These are phyloP conservation scores for Abortiporus biennis DNA, from an alignment of 1,284 basidiomycete species.

Conservation along the genomic window DNA sequence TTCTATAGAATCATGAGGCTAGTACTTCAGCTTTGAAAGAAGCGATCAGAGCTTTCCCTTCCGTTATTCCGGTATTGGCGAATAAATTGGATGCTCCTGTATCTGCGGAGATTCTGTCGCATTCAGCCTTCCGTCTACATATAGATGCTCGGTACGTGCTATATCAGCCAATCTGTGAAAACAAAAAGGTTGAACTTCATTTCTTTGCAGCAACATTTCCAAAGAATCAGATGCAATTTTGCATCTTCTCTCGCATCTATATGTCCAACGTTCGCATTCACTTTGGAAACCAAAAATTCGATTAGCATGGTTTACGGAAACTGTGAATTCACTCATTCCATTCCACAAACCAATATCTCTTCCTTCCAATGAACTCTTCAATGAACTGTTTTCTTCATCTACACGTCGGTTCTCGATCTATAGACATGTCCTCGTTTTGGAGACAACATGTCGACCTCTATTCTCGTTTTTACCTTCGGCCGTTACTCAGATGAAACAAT, in stretches of 20 bases:
- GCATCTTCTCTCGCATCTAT: constrained; percentile 79
- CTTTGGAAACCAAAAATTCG: constrained; percentile 76
- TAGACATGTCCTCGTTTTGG: constrained; percentile 71
- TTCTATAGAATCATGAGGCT: constrained; percentile 38
- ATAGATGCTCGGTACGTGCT: constrained; percentile 54
- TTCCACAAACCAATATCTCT: constrained; percentile 25
- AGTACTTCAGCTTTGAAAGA: constrained; percentile 65
- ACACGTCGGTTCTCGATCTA: constrained; percentile 51
- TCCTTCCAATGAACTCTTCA: constrained; percentile 32
- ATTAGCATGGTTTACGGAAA: constrained; percentile 65
- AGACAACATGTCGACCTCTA: constrained; percentile 50
- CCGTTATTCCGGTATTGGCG: constrained; percentile 72
- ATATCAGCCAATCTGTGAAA: background rate
- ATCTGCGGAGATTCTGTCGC: constrained; percentile 48
- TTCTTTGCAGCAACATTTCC: constrained; percentile 11
- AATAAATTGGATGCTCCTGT: constrained; percentile 77
- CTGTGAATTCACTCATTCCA: constrained; percentile 36
- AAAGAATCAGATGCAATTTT: constrained; percentile 37
- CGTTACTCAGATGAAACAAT: constrained; percentile 41
- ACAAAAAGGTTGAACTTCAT: background rate
- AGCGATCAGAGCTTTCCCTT: constrained; percentile 75
- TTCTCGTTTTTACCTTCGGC: constrained; percentile 66
- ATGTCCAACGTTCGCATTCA: constrained; percentile 67
- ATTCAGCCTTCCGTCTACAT: constrained; percentile 63
- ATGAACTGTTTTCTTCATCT: constrained; percentile 35